These are phyloP conservation scores for Corniculantispora saksenae DNA, from an alignment of 2,329 filamentous ascomycete species.

Conservation along the genomic window DNA sequence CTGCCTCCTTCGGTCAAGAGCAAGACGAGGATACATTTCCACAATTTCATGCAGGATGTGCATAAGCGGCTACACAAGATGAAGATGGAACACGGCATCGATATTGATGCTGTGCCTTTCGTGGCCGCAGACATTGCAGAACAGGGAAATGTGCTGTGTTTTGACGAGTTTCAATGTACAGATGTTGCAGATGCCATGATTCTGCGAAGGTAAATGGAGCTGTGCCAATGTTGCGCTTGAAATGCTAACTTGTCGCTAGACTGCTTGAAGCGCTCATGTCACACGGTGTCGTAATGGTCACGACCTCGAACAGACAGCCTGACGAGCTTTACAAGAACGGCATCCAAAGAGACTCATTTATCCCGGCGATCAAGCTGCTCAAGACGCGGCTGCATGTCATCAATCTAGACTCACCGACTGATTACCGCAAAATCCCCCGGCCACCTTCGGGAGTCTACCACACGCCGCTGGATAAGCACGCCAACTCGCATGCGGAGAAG, in stretches of 20 bases:
- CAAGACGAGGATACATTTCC: conserved; percentile 95
- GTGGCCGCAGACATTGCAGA: conserved; percentile 93
- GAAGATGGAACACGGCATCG: conserved; percentile 85
- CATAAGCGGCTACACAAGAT: conserved; percentile 87
- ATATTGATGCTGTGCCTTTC: conserved; percentile 87
- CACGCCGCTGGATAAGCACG: conserved; percentile 77
- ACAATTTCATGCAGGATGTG: conserved; percentile 99
- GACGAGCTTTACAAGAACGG: conserved; percentile 98
- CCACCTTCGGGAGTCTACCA: conserved; percentile 94
- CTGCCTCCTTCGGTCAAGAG: conserved; percentile 75
- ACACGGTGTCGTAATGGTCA: conserved; percentile 94
- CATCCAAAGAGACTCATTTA: conserved; percentile 91
- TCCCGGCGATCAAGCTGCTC: conserved; percentile 91
- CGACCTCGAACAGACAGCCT: conserved; percentile 94
- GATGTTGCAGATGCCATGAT: conserved; percentile 99
- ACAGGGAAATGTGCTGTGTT: conserved; percentile 83
- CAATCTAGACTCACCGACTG: conserved; percentile 91
- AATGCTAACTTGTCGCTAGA: conserved; percentile 37
- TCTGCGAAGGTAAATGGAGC: conserved; percentile 61
- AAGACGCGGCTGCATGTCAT: conserved; percentile 83
- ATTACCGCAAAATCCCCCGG: conserved; percentile 95
- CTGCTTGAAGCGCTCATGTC: conserved; percentile 90
- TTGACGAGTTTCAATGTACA: conserved; percentile 98
- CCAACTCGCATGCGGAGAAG: conserved; percentile 79
- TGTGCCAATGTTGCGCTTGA: neutral